Percentiles rank a stretch among this genome's conserved stretches.
Conservation (phyloP, 2,329 filamentous ascomycete species). For the Fusarium mundagurra region DNA sequence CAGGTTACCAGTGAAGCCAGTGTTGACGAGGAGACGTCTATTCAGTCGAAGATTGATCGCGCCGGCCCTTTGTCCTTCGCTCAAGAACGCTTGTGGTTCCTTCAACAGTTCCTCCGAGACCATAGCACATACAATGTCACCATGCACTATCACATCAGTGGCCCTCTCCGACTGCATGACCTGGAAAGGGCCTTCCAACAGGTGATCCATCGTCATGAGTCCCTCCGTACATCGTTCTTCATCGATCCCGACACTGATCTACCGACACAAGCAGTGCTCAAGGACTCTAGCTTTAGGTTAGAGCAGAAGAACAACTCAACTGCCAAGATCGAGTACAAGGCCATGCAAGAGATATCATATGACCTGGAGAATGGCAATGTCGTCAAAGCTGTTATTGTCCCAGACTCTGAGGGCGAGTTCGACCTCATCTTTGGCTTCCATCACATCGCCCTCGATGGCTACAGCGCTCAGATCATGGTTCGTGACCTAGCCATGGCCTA, state of each 20-base stretch:
- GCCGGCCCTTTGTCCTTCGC: not conserved
- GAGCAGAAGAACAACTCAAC: not conserved
- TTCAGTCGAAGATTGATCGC: not conserved
- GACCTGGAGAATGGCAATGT: not conserved
- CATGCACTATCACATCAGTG: not conserved
- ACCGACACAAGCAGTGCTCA: not conserved
- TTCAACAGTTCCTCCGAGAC: conserved; percentile 1
- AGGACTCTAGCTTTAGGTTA: not conserved
- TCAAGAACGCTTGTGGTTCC: conserved; percentile 15
- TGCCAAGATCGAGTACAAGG: not conserved
- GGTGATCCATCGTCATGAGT: not conserved
- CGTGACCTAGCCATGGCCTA: not conserved
- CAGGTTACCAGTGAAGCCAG: not conserved
- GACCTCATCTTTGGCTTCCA: conserved; percentile 1
- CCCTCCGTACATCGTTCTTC: conserved; percentile 7
- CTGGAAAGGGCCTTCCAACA: not conserved
- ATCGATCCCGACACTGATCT: not conserved
- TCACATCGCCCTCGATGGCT: not conserved
- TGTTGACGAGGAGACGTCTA: not conserved
- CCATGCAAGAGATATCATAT: not conserved
- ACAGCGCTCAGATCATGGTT: not conserved
- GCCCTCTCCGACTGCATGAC: not conserved
- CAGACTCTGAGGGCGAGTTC: not conserved
- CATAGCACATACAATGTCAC: not conserved
- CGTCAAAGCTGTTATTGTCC: not conserved